Conservation (phyloP, 140 eudicot genomes). For the Oenanthe javanica region DNA sequence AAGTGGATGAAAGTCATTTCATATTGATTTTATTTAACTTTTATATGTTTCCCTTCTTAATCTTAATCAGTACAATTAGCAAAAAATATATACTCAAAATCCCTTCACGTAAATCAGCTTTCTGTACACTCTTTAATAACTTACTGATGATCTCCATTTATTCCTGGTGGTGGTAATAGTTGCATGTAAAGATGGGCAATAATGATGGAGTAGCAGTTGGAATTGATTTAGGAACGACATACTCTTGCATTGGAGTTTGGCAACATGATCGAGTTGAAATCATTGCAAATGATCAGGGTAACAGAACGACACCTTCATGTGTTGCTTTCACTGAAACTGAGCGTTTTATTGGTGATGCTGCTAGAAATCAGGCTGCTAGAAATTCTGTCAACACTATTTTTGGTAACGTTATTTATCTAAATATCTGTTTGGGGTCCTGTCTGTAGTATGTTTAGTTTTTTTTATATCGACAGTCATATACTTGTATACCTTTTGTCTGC, state of each 20-base stretch:
- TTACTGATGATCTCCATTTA: background rate
- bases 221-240: background rate
- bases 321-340: too few relatives aligned
- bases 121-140: too few relatives aligned
- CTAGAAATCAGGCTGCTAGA: background rate
- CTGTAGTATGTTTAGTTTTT: background rate
- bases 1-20: too few relatives aligned
- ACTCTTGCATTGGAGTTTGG: background rate
- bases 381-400: background rate
- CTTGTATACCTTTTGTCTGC: background rate
- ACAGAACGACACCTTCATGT: too few relatives aligned
- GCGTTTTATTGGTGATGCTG: too few relatives aligned
- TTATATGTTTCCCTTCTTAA: too few relatives aligned
- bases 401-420: background rate
- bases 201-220: background rate
- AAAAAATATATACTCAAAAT: too few relatives aligned
- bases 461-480: background rate
- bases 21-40: too few relatives aligned
- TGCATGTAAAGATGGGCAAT: background rate
- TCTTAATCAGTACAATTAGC: too few relatives aligned
- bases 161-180: background rate
- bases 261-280: background rate
- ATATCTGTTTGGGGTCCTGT: too few relatives aligned
- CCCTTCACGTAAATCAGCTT: too few relatives aligned
- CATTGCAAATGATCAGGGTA: background rate